Evolutionary conservation across 495 filamentous ascomycete species (phyloP), one percentile per base, ranked within the genome.

Genomic region (Amorphotheca resinae): DNA sequence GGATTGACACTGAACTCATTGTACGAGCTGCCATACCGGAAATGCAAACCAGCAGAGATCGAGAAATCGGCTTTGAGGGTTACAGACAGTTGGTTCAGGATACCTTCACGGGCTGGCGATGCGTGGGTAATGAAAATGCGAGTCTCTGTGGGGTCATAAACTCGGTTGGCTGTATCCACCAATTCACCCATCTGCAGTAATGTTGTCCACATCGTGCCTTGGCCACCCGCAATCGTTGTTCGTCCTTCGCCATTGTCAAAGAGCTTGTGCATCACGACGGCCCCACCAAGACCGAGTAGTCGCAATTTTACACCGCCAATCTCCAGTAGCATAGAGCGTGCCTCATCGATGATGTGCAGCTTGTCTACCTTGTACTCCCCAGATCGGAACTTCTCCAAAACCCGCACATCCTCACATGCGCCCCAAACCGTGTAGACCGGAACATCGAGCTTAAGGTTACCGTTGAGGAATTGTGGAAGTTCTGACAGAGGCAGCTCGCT

Each of bases 171-270:
- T 2, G 93, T 99, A 59, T 99, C 93, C 18, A 99, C 85, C 30
- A 99, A 69, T 64, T 99, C 93, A 37, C 93, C 93, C 84, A 99
- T 96, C 64, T 99, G 93, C 46, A 99, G 61, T 20, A 99, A 65
- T 1, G 93, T 99, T 7, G 93, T 96, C 93, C 93, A 99, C 93
- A 99, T 99, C 5, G 93, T 99, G 31, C 93, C 93, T 60, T 96
- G 93, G 18, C 93, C 93, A 55, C 93, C 93, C 18, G 93, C 91
- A 60, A 99, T 96, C 0, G 93, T 96, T 23, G 93, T 99, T 59
- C 87, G 78, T 40, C 93, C 93, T 56, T 99, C 93, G 22, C 93
- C 93, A 53, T 96, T 99, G 59, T 99, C 93, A 58, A 99, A 99
- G 7, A 99, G 76, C 70, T 99, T 99, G 69, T 99, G 93, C 93